A percentile compares a stretch with the other conserved stretches of the same genome.
Conservation (phyloP, 2,329 filamentous ascomycete genomes). For the Akanthomyces uredinophilus region DNA sequence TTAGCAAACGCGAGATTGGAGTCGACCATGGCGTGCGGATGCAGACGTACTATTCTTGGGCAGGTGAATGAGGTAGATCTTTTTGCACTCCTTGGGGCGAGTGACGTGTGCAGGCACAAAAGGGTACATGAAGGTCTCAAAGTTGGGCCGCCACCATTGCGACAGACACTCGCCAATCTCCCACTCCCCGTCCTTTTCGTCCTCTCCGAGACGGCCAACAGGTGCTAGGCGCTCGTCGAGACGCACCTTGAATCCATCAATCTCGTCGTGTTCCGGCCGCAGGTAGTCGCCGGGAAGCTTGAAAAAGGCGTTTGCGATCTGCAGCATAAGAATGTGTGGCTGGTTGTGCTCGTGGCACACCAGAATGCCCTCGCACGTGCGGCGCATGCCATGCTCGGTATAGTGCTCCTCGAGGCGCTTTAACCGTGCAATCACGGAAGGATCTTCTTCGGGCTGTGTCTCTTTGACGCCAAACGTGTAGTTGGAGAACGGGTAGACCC, state of each 20-base stretch:
- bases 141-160: slow-evolving; percentile 98
- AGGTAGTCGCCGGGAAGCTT: slow-evolving; percentile 97
- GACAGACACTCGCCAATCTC: slow-evolving; percentile 90
- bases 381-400: slow-evolving; percentile 84
- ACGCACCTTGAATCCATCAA: slow-evolving; percentile 88
- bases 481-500: slow-evolving; percentile 91
- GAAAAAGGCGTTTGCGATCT: slow-evolving; percentile 99
- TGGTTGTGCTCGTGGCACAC: slow-evolving; percentile 99
- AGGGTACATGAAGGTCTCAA: slow-evolving; percentile 99
- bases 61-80: slow-evolving; percentile 94
- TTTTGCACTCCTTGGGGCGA: slow-evolving; percentile 97
- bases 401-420: slow-evolving; percentile 97
- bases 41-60: slow-evolving; percentile 75
- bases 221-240: slow-evolving; percentile 92
- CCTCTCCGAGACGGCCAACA: slow-evolving; percentile 79
- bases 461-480: slow-evolving; percentile 99
- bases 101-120: slow-evolving; percentile 96
- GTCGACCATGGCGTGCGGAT: background rate
- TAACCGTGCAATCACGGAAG: slow-evolving; percentile 85
- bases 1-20: slow-evolving; percentile 7
- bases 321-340: slow-evolving; percentile 96
- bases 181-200: slow-evolving; percentile 83
- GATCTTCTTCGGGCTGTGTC: slow-evolving; percentile 95
- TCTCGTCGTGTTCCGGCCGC: slow-evolving; percentile 80
- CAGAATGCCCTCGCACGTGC: slow-evolving; percentile 93